Evolutionary conservation across 495 filamentous ascomycete genomes (phyloP), one percentile per base, ranked within the genome.

Genomic region (Tricharina praecox): DNA sequence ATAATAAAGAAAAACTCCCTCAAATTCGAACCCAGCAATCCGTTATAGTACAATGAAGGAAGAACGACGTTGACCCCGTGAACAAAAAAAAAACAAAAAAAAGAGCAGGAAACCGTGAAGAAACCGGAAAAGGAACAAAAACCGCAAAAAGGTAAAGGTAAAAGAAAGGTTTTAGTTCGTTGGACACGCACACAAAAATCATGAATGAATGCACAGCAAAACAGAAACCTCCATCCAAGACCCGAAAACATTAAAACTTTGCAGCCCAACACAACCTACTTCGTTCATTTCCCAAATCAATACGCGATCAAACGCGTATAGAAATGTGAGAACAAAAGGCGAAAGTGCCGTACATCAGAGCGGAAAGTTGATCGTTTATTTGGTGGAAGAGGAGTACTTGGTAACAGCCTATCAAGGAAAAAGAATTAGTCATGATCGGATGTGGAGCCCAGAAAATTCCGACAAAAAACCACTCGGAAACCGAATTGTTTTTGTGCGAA

Each of bases 361-460:
- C 55, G 49, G 54, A 58, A 59, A 36, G 38, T 20, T 48, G 58
- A 21, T 39, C 43, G 35, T 69, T 76, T 93, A 97, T 84, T 97
- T 97, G 67, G 88, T 92, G 58, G 88, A 94, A 43, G 88, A 95
- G 54, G 87, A 94, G 76, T 97, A 97, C 78, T 97, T 97, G 75
- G 90, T 96, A 54, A 97, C 90, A 47, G 90, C 90, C 43, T 46
- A 25, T 43, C 8, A 37, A 37, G 25, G n/a, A n/a, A n/a, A n/a
- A n/a, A n/a, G n/a, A n/a, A n/a, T n/a, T n/a, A n/a, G n/a, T n/a
- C n/a, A n/a, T n/a, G n/a, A n/a, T n/a, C n/a, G n/a, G n/a, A n/a
- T n/a, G n/a, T n/a, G n/a, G n/a, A n/a, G n/a, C n/a, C n/a, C n/a
- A n/a, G n/a, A n/a, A n/a, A n/a, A n/a, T n/a, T n/a, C n/a, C n/a